Conservation (phyloP, 108 stramenopile species). For the Pseudonitzschia pungens region DNA sequence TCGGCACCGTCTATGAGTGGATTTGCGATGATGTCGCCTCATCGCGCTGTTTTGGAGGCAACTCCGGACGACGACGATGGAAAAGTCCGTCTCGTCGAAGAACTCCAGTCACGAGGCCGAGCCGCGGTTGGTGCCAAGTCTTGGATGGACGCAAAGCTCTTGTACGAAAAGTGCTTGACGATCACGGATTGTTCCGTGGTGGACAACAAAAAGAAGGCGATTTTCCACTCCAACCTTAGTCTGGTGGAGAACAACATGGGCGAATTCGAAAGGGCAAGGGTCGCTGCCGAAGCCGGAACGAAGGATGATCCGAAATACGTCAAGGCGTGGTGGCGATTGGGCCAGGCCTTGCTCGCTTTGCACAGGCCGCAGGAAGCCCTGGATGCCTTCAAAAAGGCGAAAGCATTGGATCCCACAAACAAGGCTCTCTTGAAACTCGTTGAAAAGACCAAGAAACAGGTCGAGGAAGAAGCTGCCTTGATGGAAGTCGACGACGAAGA, state of each 20-base stretch:
- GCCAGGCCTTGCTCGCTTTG: conserved; percentile 59
- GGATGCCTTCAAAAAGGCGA: conserved; percentile 55
- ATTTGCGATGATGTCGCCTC: conserved; percentile 44
- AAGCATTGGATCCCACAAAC: conserved; percentile 62
- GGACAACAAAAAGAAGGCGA: conserved; percentile 36
- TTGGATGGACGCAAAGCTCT: conserved; percentile 65
- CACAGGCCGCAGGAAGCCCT: conserved; percentile 53
- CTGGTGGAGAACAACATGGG: conserved; percentile 67
- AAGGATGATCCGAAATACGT: conserved; percentile 61
- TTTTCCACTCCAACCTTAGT: conserved; percentile 68
- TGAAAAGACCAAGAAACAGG: conserved; percentile 36
- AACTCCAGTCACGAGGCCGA: conserved; percentile 75
- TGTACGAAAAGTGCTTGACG: conserved; percentile 75
- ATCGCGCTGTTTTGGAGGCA: conserved; percentile 63
- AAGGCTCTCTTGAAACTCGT: conserved; percentile 73
- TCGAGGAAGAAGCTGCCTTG: conserved; percentile 48
- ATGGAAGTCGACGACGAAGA: conserved; percentile 26
- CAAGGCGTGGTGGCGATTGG: conserved; percentile 81
- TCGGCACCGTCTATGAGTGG: neutral
- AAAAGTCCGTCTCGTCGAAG: conserved; percentile 62
- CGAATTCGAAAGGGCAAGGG: conserved; percentile 47
- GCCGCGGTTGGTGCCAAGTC: conserved; percentile 55
- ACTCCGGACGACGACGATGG: conserved; percentile 53
- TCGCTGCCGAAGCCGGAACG: conserved; percentile 52
- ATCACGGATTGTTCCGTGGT: conserved; percentile 22